Base-by-base conservation (phyloP, 768 basidiomycete species). In the Bullera alba region DNA sequence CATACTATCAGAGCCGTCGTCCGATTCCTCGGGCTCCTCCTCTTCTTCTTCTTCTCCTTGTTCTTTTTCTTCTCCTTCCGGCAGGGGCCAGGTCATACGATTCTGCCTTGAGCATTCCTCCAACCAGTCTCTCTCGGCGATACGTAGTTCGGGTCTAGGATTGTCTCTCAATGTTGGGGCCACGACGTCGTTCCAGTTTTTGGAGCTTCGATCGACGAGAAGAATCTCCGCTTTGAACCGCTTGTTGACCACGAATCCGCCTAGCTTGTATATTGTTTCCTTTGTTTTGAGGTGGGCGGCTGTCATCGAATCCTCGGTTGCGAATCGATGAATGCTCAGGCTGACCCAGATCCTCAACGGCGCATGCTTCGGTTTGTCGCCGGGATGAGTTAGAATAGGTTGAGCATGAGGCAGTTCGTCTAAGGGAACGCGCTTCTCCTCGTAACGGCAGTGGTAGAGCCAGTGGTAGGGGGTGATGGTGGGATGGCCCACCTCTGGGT, bases 81-180 rank as follows among this genome's bases (percentile, higher is more conserved):
- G 19, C 7, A 19, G 23, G 21, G 46, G 46, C 65, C 60, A 67
- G 3, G n/a, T 28, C 21, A 67, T 26, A 39, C 42, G 50, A 32
- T 44, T 43, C 12, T 51, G 29, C 28, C 41, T 56, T 12, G 50
- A 22, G 43, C 58, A 60, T 28, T 29, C 36, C 34, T 64, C 60
- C 17, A 67, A 62, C 65, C 65, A 67, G 44, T 64, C 65, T 36
- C 63, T 52, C 54, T 67, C 58, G 10, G 43, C 63, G 12, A 67
- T 56, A 42, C 63, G 61, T 49, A 51, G 50, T 42, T 44, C 23
- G 32, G 17, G 22, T 36, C 65, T 51, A n/a, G n/a, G n/a, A 3
- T 48, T 42, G 50, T 58, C 2, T 25, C 38, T 54, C 32, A 47
- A 30, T 37, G 50, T 60, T 42, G 62, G 62, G 21, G 26, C 43